Conservation (phyloP, 805 yeast genomes). For the Ogataea thermomethanolica region DNA sequence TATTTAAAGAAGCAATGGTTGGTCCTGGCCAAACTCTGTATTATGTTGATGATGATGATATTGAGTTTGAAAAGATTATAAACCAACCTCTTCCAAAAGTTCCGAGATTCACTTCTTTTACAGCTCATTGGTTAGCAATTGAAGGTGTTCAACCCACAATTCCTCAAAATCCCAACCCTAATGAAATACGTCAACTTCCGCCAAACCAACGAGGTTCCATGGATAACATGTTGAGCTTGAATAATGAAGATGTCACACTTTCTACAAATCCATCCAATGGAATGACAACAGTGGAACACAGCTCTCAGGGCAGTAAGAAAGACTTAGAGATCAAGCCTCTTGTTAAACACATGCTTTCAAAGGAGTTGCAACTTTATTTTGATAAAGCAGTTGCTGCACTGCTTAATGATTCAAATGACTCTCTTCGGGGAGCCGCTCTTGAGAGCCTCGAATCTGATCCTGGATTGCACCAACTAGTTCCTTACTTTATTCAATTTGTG, state of each 20-base stretch:
- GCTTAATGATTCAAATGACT: slow-evolving; percentile 52
- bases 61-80: slow-evolving; percentile 89
- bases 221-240: slow-evolving; percentile 53
- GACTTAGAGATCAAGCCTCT: slow-evolving; percentile 75
- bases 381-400: slow-evolving; percentile 85
- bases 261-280: slow-evolving; percentile 30
- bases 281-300: slow-evolving; percentile 27
- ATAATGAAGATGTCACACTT: slow-evolving; percentile 39
- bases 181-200: slow-evolving; percentile 74
- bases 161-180: slow-evolving; percentile 88
- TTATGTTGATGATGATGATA: slow-evolving; percentile 86
- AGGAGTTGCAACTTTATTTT: slow-evolving; percentile 89
- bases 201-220: slow-evolving; percentile 83
- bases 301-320: slow-evolving; percentile 34
- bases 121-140: slow-evolving; percentile 96
- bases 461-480: slow-evolving; percentile 93
- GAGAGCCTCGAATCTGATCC: slow-evolving; percentile 86
- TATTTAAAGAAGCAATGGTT: slow-evolving; percentile 82
- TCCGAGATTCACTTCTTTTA: slow-evolving; percentile 86
- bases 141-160: slow-evolving; percentile 98
- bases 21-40: slow-evolving; percentile 93
- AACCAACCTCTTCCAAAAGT: slow-evolving; percentile 94
- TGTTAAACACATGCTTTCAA: slow-evolving; percentile 92
- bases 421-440: slow-evolving; percentile 73
- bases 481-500: slow-evolving; percentile 92